phyloP scores from a whole-genome alignment of 176 grass and related monocot genomes.

The Musa troglodytarum region DNA sequence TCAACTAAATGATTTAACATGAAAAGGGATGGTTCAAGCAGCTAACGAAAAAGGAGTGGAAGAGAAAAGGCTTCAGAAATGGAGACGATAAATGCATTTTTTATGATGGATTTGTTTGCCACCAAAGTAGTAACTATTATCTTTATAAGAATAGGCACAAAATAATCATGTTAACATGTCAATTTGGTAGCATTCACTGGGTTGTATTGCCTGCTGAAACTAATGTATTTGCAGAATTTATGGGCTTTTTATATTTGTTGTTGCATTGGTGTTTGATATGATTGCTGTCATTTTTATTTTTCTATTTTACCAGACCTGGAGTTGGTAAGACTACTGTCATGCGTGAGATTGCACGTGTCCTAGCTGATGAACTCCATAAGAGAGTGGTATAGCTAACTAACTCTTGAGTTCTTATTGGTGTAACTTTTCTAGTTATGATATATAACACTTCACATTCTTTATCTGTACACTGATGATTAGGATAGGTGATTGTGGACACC shows the following conservation, averaged over 20 bases:
- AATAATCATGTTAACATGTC: not conserved
- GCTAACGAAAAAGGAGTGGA: not conserved
- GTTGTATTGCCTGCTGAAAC: not conserved
- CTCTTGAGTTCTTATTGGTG: not conserved
- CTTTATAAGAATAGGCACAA: not conserved
- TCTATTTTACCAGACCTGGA: constrained; percentile 53
- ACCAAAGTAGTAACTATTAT: not conserved
- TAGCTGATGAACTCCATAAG: constrained; percentile 89
- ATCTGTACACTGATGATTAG: constrained; percentile 48
- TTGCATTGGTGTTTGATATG: not conserved
- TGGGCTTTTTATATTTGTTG: not conserved
- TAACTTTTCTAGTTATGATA: not conserved
- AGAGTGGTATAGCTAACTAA: constrained; percentile 61
- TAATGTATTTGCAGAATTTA: not conserved
- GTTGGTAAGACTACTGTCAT: constrained; percentile 98
- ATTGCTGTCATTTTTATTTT: not conserved
- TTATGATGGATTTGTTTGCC: not conserved
- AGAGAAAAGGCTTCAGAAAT: not conserved
- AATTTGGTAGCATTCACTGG: not conserved
- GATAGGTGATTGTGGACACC: constrained; percentile 95
- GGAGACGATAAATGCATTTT: not conserved
- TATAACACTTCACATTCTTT: constrained; percentile 29
- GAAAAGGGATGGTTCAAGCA: not conserved
- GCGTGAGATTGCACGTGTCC: constrained; percentile 89
- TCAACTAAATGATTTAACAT: not conserved